Percentiles rank a stretch among this genome's conserved stretches.
Evolutionary conservation across 495 filamentous ascomycete species (phyloP).

Genomic region (Glarea lozoyensis): DNA sequence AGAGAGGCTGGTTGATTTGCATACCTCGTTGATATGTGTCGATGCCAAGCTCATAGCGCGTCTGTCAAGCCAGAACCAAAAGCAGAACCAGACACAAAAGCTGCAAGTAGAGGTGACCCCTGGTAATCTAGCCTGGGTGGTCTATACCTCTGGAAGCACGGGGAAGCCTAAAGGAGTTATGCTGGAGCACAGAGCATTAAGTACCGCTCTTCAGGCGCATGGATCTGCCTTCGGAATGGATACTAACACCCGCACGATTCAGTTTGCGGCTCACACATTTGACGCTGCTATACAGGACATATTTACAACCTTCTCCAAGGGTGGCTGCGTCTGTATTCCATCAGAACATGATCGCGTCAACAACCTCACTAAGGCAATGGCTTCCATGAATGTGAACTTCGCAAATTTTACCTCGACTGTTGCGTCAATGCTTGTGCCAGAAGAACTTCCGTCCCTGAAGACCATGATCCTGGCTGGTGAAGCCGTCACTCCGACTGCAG

Average conservation of each 20-base stretch:
- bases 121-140: not conserved
- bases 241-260: constrained; percentile 30
- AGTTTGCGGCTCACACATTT: constrained; percentile 44
- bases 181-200: not conserved
- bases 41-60: not conserved
- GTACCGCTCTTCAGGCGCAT: constrained; percentile 1
- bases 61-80: not conserved
- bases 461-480: constrained; percentile 38
- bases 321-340: constrained; percentile 58
- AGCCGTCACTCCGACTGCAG: not conserved
- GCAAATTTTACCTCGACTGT: constrained; percentile 22
- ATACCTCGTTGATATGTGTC: not conserved
- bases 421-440: constrained; percentile 14
- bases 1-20: not conserved
- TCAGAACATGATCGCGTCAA: constrained; percentile 41
- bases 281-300: constrained; percentile 44
- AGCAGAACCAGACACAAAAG: not conserved
- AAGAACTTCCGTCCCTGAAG: constrained; percentile 36
- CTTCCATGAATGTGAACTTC: constrained; percentile 22
- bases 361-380: constrained; percentile 13
- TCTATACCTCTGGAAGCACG: constrained; percentile 2
- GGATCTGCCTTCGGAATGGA: constrained; percentile 28
- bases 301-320: constrained; percentile 37
- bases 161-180: constrained; percentile 3
- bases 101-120: not conserved